These are phyloP conservation scores for Retiboletus flavoniger DNA, from an alignment of 1,284 basidiomycete genomes.

Conservation along the genomic window DNA sequence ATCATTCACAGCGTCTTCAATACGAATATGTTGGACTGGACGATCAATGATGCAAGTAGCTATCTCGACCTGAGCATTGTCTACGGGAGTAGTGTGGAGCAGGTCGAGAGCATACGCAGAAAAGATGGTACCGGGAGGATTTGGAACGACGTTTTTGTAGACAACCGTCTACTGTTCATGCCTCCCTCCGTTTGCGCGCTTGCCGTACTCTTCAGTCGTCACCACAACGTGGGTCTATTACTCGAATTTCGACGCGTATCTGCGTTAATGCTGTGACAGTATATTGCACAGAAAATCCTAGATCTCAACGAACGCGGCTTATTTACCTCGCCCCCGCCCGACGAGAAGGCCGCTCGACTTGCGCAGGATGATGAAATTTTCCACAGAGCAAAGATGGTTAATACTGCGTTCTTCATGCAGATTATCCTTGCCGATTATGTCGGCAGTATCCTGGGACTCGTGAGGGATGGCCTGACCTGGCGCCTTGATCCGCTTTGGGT, in stretches of 20 bases:
- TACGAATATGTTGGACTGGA: slow-evolving; percentile 53
- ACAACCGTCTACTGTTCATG: slow-evolving; percentile 68
- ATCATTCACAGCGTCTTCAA: slow-evolving; percentile 76
- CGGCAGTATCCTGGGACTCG: slow-evolving; percentile 52
- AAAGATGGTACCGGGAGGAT: slow-evolving; percentile 66
- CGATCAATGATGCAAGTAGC: slow-evolving; percentile 66
- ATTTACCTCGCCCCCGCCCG: slow-evolving; percentile 30
- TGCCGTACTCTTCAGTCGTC: slow-evolving; percentile 68
- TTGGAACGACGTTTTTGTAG: slow-evolving; percentile 69
- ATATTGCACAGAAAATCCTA: slow-evolving; percentile 67
- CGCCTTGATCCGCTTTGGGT: slow-evolving; percentile 48
- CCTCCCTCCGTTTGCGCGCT: slow-evolving; percentile 71
- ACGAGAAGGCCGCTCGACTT: slow-evolving; percentile 32
- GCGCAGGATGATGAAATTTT: slow-evolving; percentile 75
- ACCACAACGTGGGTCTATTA: slow-evolving; percentile 60
- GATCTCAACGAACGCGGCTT: slow-evolving; percentile 64
- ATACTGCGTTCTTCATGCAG: slow-evolving; percentile 72
- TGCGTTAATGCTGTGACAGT: slow-evolving; percentile 41
- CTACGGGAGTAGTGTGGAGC: slow-evolving; percentile 59
- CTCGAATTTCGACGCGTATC: neutral
- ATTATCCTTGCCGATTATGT: slow-evolving; percentile 68
- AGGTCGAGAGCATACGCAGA: slow-evolving; percentile 53
- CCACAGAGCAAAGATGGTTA: slow-evolving; percentile 71
- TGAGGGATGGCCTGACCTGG: slow-evolving; percentile 47
- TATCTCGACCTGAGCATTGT: slow-evolving; percentile 79